Evolutionary conservation across 75 land plant species (phyloP), one percentile per base, ranked within the genome.

Genomic region (Sequoiadendron giganteum): DNA sequence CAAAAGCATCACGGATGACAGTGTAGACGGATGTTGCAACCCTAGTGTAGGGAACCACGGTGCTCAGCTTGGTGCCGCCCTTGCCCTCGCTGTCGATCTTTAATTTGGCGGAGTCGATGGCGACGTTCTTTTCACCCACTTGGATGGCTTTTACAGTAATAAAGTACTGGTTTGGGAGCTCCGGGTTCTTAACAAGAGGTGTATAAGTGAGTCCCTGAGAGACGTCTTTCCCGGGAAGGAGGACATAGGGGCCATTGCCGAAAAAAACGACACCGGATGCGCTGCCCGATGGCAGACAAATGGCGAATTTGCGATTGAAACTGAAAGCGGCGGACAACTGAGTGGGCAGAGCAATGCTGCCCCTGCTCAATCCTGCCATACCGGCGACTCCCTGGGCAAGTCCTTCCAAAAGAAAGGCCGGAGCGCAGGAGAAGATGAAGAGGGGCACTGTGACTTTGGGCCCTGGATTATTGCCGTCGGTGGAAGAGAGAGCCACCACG

Each of bases 21-120:
- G 11, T 11, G 54, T 49, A 49, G 3, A 9, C 9, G 45, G n/a
- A 91, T 19, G 56, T 87, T 43, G 89, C 87, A 0, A 92, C 88
- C 3, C 82, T 84, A 10, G 93, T 89, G 88, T 90, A 92, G 28
- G 89, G 91, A 5, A 18, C 36, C 34, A 84, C 87, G 40, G 91
- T 85, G 89, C 89, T 90, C 85, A 91, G 85, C 85, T 70, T 73
- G 5, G 92, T 84, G 16, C 87, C 84, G 16, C 78, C 90, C 9
- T 9, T 16, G 3, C 86, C 85, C 4, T 82, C 32, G 39, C 54
- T 43, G 54, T 43, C 40, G 81, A 45, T 36, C 7, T 88, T 76
- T 34, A 90, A 61, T 38, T 73, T 49, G 54, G 11, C 54, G 43
- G 43, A 42, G 43, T 42, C 43, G 43, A 42, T 42, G 43, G 43